A percentile compares a stretch with the other conserved stretches of the same genome.
phyloP scores from a whole-genome alignment of 2,329 filamentous ascomycete species.

The Diaporthe aspalathi region DNA sequence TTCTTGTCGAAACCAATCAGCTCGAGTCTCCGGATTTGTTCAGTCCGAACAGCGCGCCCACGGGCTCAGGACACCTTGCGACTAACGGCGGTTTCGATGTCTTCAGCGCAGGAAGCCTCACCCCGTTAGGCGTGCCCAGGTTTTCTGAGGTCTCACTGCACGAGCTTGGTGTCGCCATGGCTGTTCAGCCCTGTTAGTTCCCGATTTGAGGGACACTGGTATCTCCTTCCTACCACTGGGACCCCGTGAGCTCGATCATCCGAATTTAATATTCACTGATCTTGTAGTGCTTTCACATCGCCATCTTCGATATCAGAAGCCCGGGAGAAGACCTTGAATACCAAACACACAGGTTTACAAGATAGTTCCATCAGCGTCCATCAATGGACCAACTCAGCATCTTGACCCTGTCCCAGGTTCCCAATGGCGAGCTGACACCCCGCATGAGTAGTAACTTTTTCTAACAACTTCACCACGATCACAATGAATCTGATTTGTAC shows the following conservation, averaged over 20 bases:
- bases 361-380: neutral
- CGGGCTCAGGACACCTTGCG: neutral
- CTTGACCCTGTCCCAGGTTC: too few species aligned
- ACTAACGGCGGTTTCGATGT: neutral
- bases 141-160: neutral
- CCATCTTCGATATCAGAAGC: neutral
- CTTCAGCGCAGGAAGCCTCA: neutral
- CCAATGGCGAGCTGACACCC: neutral
- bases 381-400: neutral
- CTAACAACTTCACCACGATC: too few species aligned
- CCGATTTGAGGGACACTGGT: neutral
- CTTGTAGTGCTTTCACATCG: neutral
- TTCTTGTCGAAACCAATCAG: neutral
- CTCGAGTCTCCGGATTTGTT: neutral
- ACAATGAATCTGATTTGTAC: too few species aligned
- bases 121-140: neutral
- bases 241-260: neutral
- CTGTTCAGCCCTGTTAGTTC: neutral
- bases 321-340: neutral
- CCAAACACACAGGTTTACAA: neutral
- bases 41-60: neutral
- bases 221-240: neutral
- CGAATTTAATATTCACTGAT: neutral
- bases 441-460: too few species aligned
- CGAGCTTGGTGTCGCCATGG: neutral